Evolutionary conservation across 2,329 filamentous ascomycete genomes (phyloP).

Genomic region (Lasiodiplodia sp.): DNA sequence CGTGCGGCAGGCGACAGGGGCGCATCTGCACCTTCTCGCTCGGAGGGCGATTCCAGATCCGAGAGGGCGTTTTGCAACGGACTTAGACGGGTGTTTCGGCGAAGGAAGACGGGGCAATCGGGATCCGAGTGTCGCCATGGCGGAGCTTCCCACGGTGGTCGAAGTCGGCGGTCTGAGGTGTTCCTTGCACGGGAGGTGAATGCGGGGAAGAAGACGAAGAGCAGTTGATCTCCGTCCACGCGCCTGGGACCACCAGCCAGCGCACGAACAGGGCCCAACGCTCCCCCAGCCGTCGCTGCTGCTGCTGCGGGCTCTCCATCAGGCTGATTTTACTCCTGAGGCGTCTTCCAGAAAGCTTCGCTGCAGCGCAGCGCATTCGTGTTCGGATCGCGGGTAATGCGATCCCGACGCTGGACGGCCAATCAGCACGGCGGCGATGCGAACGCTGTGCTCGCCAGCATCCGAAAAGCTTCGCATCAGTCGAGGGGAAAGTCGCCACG

Average conservation of each 20-base stretch:
- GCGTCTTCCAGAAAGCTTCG: conserved; percentile 16
- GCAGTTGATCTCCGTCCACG: conserved; percentile 3
- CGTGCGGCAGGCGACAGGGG: conserved; percentile 6
- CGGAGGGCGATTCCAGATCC: conserved; percentile 12
- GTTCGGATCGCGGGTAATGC: conserved; percentile 14
- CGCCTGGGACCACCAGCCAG: conserved; percentile 4
- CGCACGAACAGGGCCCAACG: conserved; percentile 8
- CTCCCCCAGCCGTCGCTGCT: background rate
- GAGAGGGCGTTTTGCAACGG: background rate
- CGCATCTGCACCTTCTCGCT: background rate
- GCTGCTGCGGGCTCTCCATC: background rate
- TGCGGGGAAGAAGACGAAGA: conserved; percentile 3
- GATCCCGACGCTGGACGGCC: background rate
- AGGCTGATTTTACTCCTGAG: conserved; percentile 7
- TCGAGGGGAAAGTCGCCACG: no score
- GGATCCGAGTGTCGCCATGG: background rate
- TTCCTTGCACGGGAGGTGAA: background rate
- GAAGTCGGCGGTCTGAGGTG: conserved; percentile 10
- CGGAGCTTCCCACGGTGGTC: conserved; percentile 16
- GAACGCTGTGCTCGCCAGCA: background rate
- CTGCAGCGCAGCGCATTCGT: conserved; percentile 7
- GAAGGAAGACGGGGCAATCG: conserved; percentile 22
- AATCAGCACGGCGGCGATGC: background rate
- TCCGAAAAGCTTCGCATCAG: conserved; percentile 6
- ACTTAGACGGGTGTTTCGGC: conserved; percentile 20